phyloP scores from a whole-genome alignment of 2,329 filamentous ascomycete genomes.

The Neofusicoccum sp. region DNA sequence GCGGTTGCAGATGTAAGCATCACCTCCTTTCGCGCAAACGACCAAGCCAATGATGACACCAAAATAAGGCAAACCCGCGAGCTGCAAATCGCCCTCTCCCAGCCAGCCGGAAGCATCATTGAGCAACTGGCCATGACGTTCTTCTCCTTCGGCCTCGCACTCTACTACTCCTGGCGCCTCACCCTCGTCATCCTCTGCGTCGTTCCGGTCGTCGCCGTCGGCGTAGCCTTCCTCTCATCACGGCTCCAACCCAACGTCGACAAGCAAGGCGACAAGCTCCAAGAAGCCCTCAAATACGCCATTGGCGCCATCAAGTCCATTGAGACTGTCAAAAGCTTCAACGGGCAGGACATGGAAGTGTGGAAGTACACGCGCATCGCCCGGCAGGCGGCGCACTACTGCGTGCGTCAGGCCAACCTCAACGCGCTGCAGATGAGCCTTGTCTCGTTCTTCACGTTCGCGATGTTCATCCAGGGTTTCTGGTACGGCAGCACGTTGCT shows the following conservation, averaged over 20 bases:
- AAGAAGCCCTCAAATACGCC: conserved; percentile 67
- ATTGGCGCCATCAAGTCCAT: conserved; percentile 71
- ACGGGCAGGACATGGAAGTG: conserved; percentile 68
- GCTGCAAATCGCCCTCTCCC: conserved; percentile 74
- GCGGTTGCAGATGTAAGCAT: conserved; percentile 67
- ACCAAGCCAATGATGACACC: background rate
- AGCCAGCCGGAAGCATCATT: conserved; percentile 70
- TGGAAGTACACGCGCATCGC: conserved; percentile 62
- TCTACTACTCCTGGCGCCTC: conserved; percentile 80
- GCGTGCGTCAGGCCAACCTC: conserved; percentile 65
- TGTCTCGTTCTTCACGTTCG: conserved; percentile 70
- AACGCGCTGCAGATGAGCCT: conserved; percentile 72
- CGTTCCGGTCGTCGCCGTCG: conserved; percentile 63
- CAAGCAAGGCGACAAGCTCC: conserved; percentile 66
- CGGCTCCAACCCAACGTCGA: conserved; percentile 65
- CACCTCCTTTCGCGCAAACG: background rate
- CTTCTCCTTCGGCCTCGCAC: conserved; percentile 67
- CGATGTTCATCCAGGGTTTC: conserved; percentile 84
- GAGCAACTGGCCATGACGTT: conserved; percentile 64
- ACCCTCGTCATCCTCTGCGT: conserved; percentile 75
- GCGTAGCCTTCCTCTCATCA: conserved; percentile 60
- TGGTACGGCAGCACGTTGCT: conserved; percentile 80
- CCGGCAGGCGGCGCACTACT: conserved; percentile 59
- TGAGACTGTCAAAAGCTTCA: conserved; percentile 83
- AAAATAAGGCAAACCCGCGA: conserved; percentile 74